Evolutionary conservation across 2,329 filamentous ascomycete genomes (phyloP).

Genomic region (Tolypocladium endophyticum): DNA sequence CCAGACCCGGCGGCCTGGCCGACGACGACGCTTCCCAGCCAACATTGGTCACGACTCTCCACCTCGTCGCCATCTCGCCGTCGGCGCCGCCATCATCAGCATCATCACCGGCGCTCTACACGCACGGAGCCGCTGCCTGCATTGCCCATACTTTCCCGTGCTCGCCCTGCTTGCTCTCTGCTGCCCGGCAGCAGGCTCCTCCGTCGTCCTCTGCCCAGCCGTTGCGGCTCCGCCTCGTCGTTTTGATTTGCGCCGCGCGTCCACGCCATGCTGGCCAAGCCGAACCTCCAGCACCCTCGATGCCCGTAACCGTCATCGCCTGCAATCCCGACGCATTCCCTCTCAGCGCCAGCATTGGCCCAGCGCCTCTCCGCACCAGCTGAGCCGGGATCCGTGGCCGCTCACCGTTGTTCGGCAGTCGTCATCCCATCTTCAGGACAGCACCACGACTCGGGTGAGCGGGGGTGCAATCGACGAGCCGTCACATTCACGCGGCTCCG

Average conservation of each 20-base stretch:
- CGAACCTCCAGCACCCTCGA: not conserved
- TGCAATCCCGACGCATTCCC: not conserved
- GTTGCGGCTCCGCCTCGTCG: not conserved
- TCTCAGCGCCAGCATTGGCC: not conserved
- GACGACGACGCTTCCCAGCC: constrained; percentile 1
- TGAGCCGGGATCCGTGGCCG: not conserved
- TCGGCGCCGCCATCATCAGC: not conserved
- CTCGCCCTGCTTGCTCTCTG: not conserved
- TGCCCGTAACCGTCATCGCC: not conserved
- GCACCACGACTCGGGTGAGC: not conserved
- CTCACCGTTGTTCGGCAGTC: not conserved
- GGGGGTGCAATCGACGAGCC: not conserved
- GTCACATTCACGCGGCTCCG: not conserved
- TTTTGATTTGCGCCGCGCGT: not conserved
- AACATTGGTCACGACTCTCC: not conserved
- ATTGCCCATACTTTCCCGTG: not conserved
- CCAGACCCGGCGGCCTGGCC: not conserved
- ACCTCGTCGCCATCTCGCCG: not conserved
- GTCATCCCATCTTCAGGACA: not conserved
- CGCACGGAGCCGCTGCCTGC: not conserved
- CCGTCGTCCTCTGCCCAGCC: not conserved
- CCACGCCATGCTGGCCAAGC: constrained; percentile 1
- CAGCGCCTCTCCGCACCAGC: not conserved
- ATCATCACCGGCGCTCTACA: not conserved
- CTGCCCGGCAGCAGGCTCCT: not conserved